Evolutionary conservation across 2,329 filamentous ascomycete species (phyloP).

Genomic region (Dothideomycetes sp.): DNA sequence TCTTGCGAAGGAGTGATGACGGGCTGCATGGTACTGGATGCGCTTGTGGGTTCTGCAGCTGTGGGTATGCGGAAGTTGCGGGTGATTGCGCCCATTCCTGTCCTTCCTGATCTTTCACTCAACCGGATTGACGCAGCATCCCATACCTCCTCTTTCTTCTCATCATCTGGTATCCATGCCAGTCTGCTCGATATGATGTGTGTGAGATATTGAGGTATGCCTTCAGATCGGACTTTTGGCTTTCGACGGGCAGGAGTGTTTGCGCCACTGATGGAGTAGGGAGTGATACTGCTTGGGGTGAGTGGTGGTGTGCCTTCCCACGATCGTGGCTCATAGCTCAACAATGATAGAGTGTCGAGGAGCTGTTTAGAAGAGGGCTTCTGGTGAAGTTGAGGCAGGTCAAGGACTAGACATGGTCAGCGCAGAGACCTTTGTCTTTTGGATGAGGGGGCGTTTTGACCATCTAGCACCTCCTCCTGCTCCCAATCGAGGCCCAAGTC

Average conservation of each 20-base stretch:
- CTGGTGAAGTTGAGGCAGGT: slow-evolving; percentile 75
- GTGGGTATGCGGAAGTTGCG: slow-evolving; percentile 46
- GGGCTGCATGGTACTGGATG: slow-evolving; percentile 5
- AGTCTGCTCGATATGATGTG: slow-evolving; percentile 57
- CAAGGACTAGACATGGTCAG: slow-evolving; percentile 41
- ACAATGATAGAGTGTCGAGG: slow-evolving; percentile 51
- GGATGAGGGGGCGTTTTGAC: slow-evolving; percentile 35
- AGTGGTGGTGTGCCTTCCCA: slow-evolving; percentile 45
- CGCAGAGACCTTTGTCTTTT: not conserved
- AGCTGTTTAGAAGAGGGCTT: slow-evolving; percentile 58
- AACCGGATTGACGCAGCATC: slow-evolving; percentile 67
- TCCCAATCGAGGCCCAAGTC: slow-evolving; percentile 11
- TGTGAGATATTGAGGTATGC: slow-evolving; percentile 55
- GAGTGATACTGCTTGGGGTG: slow-evolving; percentile 12
- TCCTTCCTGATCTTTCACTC: slow-evolving; percentile 74
- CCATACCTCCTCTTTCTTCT: slow-evolving; percentile 60
- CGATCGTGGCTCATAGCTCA: slow-evolving; percentile 56
- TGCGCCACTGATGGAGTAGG: slow-evolving; percentile 13
- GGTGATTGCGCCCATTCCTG: slow-evolving; percentile 52
- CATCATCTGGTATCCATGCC: slow-evolving; percentile 57
- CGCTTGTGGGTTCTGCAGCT: slow-evolving; percentile 3
- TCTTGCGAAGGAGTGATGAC: slow-evolving; percentile 10
- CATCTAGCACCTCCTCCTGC: slow-evolving; percentile 19
- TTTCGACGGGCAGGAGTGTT: slow-evolving; percentile 15
- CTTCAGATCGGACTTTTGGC: slow-evolving; percentile 35